Evolutionary conservation across 495 filamentous ascomycete species (phyloP), one percentile per base, ranked within the genome.

Genomic region (Penicillium subrubescens): DNA sequence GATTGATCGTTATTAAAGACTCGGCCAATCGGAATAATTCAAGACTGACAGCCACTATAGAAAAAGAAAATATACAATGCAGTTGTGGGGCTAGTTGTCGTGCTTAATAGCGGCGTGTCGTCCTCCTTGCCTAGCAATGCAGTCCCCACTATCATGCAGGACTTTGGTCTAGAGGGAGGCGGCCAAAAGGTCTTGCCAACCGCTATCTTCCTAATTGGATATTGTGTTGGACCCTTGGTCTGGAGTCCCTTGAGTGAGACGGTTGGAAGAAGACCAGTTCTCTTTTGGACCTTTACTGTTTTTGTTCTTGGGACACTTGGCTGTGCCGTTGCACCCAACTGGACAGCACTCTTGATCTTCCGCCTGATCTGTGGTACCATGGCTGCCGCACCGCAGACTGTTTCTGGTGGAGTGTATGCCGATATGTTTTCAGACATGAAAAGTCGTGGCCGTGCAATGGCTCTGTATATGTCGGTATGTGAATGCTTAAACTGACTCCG

Each of bases 61-160:
- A 68, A 59, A 41, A 88, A 83, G 72, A 93, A 93, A 64, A 41
- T 80, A 6, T 84, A 79, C 64, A 83, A 89, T 41, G 70, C 89
- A 3, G 55, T 87, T 25, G 79, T 83, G 0, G 81, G 81, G 11
- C 84, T 91, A 67, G 65, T 87, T 34, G 74, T 85, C 14, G 89
- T 93, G 27, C 70, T 92, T 61, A 94, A 93, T 72, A 88, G 86
- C 50, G 92, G 90, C 15, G 83, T 94, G 67, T 87, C 88, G 0
- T 86, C 86, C 27, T 83, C 89, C 0, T 72, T 95, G 7, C 88
- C 91, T 0, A 86, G 87, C 65, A 90, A 87, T 72, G 85, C 86
- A 46, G 84, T 86, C 43, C 83, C 81, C 10, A 82, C 77, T 52
- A 81, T 80, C 66, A 73, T 78, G 71, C 65, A 77, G n/a, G 73